phyloP scores from a whole-genome alignment of 768 basidiomycete species.

The Calocybe indica region DNA sequence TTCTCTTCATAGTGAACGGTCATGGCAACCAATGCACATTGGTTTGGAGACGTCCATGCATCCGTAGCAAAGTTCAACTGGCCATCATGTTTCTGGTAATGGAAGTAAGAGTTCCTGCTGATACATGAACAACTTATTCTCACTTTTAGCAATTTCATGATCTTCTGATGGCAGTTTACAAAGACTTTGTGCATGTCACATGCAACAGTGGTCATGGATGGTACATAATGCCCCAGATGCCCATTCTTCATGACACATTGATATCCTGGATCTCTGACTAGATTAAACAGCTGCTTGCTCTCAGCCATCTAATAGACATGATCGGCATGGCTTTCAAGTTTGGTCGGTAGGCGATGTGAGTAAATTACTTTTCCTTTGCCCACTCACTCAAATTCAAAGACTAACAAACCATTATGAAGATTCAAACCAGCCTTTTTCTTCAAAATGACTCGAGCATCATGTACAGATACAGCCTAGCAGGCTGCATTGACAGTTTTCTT shows the following conservation, averaged over 20 bases:
- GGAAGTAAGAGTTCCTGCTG: neutral
- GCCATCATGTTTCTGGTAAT: constrained; percentile 13
- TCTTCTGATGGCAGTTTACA: constrained; percentile 1
- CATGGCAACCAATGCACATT: constrained; percentile 15
- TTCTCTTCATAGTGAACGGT: constrained; percentile 15
- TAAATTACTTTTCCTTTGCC: constrained; percentile 24
- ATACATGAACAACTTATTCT: neutral
- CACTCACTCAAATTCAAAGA: constrained; percentile 20
- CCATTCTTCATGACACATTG: constrained; percentile 23
- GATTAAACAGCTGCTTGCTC: constrained; percentile 23
- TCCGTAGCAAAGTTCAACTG: constrained; percentile 18
- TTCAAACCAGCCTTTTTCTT: constrained; percentile 1
- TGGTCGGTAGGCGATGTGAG: constrained; percentile 18
- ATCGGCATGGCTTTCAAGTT: constrained; percentile 19
- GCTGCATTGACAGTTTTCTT: constrained; percentile 11
- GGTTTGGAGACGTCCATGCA: constrained; percentile 23
- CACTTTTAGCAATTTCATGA: constrained; percentile 22
- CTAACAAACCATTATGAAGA: constrained; percentile 15
- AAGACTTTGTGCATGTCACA: constrained; percentile 26
- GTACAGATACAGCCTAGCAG: constrained; percentile 1
- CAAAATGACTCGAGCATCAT: constrained; percentile 4
- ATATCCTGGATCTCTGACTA: constrained; percentile 28
- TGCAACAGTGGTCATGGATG: constrained; percentile 21
- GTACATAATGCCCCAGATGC: constrained; percentile 22
- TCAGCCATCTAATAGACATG: constrained; percentile 31